phyloP scores from a whole-genome alignment of 768 basidiomycete genomes.

The Russula sp. region DNA sequence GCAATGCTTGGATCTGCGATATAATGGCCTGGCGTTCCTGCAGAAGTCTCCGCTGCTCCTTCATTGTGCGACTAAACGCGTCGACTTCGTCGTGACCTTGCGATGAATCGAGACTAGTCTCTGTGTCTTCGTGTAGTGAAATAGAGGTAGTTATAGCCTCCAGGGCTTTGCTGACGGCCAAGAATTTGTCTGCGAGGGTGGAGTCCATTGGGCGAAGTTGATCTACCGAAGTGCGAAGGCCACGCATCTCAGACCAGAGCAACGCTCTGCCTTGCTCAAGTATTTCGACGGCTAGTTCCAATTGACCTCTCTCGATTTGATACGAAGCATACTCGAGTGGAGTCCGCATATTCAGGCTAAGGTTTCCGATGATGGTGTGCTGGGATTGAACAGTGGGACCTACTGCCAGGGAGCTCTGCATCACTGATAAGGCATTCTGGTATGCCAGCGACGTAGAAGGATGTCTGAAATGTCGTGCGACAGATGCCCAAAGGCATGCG shows the following conservation, averaged over 20 bases:
- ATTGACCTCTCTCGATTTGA: neutral
- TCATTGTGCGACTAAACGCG: neutral
- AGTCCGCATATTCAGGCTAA: neutral
- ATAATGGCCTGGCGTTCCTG: neutral
- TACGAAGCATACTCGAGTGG: conserved; percentile 3
- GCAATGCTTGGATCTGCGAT: neutral
- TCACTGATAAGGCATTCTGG: neutral
- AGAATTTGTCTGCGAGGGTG: conserved; percentile 7
- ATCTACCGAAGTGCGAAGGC: conserved; percentile 13
- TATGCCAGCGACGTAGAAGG: neutral
- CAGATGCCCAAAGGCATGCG: neutral
- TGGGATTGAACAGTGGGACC: conserved; percentile 6
- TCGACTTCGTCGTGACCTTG: neutral
- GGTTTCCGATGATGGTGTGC: neutral
- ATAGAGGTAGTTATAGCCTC: neutral
- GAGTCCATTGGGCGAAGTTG: conserved; percentile 4
- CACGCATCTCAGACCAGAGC: too few relatives aligned
- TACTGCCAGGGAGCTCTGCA: neutral
- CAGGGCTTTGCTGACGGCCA: neutral
- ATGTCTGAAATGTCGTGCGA: neutral
- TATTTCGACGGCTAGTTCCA: conserved; percentile 9
- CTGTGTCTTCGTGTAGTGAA: neutral
- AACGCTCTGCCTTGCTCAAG: conserved; percentile 17
- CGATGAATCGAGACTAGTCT: neutral
- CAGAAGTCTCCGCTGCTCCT: neutral